Percentiles rank a stretch among this genome's conserved stretches.
phyloP scores from a whole-genome alignment of 2,329 filamentous ascomycete genomes.

The Dichotomopilus funicola region DNA sequence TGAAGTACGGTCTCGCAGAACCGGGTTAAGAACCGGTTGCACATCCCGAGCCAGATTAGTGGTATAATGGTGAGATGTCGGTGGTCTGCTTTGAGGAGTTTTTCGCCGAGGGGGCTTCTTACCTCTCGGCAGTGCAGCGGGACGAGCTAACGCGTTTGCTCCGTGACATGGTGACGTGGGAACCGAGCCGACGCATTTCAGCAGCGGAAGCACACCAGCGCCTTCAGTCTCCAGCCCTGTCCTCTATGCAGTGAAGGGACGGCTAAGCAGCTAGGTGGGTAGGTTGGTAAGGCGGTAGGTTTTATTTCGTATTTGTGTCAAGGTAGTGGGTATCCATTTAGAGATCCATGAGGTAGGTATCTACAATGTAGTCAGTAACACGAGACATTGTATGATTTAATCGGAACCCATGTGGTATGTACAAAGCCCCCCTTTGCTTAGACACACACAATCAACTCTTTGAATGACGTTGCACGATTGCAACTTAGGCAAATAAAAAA shows the following conservation, averaged over 20 bases:
- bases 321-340: too few relatives aligned
- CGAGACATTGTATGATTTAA: too few relatives aligned
- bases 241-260: background rate
- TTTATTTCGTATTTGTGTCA: too few relatives aligned
- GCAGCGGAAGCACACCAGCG: background rate
- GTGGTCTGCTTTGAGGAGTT: background rate
- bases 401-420: too few relatives aligned
- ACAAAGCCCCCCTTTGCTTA: too few relatives aligned
- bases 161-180: slow-evolving; percentile 1
- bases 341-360: too few relatives aligned
- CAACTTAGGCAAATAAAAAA: too few relatives aligned
- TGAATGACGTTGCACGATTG: too few relatives aligned
- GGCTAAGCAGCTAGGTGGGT: too few relatives aligned
- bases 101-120: background rate
- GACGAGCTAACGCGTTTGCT: background rate
- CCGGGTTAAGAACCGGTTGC: background rate
- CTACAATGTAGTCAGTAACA: too few relatives aligned
- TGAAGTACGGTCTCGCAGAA: background rate
- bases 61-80: background rate
- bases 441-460: too few relatives aligned
- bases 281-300: too few relatives aligned
- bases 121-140: background rate
- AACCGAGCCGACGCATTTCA: slow-evolving; percentile 4
- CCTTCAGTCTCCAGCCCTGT: background rate
- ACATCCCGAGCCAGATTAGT: slow-evolving; percentile 1